Conservation (phyloP, 441 rosid species). For the Biscutella laevigata region DNA sequence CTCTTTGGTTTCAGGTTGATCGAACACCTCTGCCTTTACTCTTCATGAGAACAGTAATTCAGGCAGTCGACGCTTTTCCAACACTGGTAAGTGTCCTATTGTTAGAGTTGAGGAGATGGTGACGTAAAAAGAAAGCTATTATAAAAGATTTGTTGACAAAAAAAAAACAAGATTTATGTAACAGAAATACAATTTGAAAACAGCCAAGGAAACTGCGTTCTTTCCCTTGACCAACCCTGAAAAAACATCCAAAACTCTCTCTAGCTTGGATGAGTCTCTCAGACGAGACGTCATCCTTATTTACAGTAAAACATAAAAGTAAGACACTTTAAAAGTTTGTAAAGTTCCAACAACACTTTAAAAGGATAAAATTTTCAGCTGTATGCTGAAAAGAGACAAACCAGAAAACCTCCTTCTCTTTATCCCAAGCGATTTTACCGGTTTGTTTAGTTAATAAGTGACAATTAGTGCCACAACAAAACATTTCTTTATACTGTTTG, state of each 20-base stretch:
- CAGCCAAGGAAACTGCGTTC: neutral
- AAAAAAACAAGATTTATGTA: neutral
- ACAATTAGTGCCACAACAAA: no score
- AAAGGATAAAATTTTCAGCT: neutral
- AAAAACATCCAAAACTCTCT: conserved; percentile 5
- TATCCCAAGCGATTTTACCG: neutral
- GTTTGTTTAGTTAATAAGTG: neutral
- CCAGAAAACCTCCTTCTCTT: neutral
- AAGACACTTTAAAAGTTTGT: neutral
- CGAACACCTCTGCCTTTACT: conserved; percentile 85
- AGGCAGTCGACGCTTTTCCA: conserved; percentile 95
- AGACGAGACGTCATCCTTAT: neutral
- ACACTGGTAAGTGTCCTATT: conserved; percentile 51
- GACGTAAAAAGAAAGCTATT: neutral
- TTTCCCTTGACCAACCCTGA: neutral
- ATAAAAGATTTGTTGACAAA: no score
- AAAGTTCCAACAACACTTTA: no score
- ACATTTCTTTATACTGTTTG: no score
- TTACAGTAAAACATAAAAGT: neutral
- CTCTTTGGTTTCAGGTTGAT: conserved; percentile 62
- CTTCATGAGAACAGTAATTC: conserved; percentile 97
- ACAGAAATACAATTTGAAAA: conserved; percentile 6
- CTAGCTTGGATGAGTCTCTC: no score
- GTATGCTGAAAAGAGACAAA: neutral
- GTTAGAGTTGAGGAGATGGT: neutral